Evolutionary conservation across 2,329 filamentous ascomycete species (phyloP).

Genomic region (Trichoderma semiorbis): DNA sequence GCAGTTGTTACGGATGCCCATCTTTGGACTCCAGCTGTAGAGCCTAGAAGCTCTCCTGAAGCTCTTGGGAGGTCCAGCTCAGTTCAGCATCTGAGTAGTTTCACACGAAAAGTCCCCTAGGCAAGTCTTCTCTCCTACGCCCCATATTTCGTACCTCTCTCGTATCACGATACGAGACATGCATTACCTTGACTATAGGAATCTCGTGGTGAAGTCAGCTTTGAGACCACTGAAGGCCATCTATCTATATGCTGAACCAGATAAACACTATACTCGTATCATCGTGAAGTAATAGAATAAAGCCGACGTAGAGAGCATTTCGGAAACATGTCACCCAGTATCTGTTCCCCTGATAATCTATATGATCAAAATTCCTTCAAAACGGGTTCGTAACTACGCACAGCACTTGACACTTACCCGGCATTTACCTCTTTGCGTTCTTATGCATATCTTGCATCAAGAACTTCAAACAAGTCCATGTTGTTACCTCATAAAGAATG

Average conservation of each 20-base stretch:
- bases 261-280: not conserved
- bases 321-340: not conserved
- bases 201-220: fast-evolving
- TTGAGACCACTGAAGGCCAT: not conserved
- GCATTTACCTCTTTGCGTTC: not conserved
- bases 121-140: not conserved
- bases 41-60: not conserved
- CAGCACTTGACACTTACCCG: not conserved
- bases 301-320: not conserved
- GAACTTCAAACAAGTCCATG: not conserved
- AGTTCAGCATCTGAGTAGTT: not conserved
- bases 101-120: not conserved
- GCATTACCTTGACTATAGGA: not conserved
- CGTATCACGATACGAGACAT: not conserved
- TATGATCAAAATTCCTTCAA: not conserved
- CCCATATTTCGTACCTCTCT: not conserved
- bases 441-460: not conserved
- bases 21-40: not conserved
- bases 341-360: not conserved
- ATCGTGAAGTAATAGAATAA: not conserved
- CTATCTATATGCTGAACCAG: not conserved
- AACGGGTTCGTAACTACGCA: not conserved
- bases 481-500: not conserved
- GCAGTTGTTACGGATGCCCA: not conserved
- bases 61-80: not conserved